Evolutionary conservation across 192 early-diverging fungal genomes (phyloP).

Genomic region (Coemansia sp.): DNA sequence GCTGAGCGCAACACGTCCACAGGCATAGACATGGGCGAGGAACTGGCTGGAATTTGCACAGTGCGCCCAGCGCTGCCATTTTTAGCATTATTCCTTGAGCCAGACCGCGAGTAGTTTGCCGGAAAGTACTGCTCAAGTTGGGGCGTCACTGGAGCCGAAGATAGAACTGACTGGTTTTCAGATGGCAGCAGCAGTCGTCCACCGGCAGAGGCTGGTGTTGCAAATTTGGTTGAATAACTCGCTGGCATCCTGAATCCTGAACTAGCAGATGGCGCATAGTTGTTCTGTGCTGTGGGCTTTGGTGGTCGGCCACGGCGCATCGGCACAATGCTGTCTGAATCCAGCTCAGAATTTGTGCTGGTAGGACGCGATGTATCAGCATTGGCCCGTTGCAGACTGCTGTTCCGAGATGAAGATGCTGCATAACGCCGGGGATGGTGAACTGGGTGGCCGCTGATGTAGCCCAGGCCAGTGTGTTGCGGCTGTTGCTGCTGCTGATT

Average conservation of each 20-base stretch:
- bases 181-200: conserved; percentile 6
- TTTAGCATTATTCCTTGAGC: background rate
- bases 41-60: conserved; percentile 4
- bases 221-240: conserved; percentile 1
- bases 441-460: conserved; percentile 13
- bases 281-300: conserved; percentile 11
- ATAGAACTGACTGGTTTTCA: conserved; percentile 2
- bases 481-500: background rate
- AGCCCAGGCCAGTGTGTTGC: conserved; percentile 9
- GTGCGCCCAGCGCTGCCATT: background rate
- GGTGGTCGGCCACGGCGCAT: conserved; percentile 93
- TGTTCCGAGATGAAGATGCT: conserved; percentile 20
- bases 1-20: conserved; percentile 7
- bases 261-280: background rate
- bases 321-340: conserved; percentile 59
- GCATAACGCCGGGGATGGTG: conserved; percentile 37
- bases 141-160: conserved; percentile 2
- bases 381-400: conserved; percentile 26
- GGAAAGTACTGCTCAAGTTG: background rate
- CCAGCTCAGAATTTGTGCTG: conserved; percentile 48
- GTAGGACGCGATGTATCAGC: conserved; percentile 29
- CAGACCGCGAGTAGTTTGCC: background rate
- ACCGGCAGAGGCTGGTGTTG: conserved; percentile 7
- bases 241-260: conserved; percentile 1
- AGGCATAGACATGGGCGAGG: background rate